A percentile compares a stretch with the other conserved stretches of the same genome.
phyloP scores from a whole-genome alignment of 2,329 filamentous ascomycete species.

The Phialophora verrucosa region DNA sequence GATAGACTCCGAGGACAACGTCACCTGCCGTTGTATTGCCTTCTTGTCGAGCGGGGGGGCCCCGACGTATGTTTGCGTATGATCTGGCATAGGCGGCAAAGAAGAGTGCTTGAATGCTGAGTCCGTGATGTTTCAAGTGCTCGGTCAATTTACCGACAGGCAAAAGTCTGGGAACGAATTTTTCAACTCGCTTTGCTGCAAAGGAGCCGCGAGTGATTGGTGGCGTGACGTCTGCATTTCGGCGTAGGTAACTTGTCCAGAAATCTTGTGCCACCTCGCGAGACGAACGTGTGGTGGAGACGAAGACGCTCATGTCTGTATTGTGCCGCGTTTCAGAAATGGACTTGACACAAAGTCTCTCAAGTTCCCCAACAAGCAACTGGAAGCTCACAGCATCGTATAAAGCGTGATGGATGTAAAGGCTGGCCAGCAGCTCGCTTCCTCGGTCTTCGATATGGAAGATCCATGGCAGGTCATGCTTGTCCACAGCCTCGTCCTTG shows the following conservation, averaged over 20 bases:
- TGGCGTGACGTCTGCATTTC: conserved; percentile 12
- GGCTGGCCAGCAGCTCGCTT: conserved; percentile 45
- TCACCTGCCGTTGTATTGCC: conserved; percentile 38
- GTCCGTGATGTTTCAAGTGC: conserved; percentile 57
- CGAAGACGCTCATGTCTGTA: conserved; percentile 38
- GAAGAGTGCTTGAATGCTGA: conserved; percentile 76
- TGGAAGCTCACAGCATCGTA: conserved; percentile 86
- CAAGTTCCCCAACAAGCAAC: conserved; percentile 62
- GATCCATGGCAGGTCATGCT: conserved; percentile 29
- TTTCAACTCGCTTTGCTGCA: conserved; percentile 43
- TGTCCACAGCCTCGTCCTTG: conserved; percentile 28
- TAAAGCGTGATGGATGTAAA: conserved; percentile 80
- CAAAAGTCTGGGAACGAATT: conserved; percentile 54
- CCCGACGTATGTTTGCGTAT: conserved; percentile 48
- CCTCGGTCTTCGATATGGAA: conserved; percentile 8
- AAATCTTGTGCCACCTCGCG: conserved; percentile 44
- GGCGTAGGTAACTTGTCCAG: conserved; percentile 51
- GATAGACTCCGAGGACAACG: conserved; percentile 77
- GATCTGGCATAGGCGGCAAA: conserved; percentile 71
- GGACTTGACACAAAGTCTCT: conserved; percentile 49
- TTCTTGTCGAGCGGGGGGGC: neutral
- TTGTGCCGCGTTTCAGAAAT: conserved; percentile 32
- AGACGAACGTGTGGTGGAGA: conserved; percentile 9
- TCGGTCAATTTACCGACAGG: conserved; percentile 52
- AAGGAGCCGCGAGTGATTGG: conserved; percentile 25